phyloP scores from a whole-genome alignment of 768 basidiomycete species.

The Cubamyces sp. region DNA sequence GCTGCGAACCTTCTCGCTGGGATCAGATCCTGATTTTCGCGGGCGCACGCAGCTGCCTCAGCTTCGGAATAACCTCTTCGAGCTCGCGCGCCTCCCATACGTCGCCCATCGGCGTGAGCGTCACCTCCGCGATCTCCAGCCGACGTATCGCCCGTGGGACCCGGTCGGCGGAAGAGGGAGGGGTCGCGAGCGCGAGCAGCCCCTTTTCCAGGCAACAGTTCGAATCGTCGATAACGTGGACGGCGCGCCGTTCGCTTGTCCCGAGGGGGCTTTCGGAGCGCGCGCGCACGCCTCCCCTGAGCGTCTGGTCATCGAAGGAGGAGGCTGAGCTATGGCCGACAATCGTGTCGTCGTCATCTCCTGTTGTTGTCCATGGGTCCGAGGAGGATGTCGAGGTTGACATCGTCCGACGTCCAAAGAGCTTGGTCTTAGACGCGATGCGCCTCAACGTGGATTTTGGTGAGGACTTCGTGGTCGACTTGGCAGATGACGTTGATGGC shows the following conservation, averaged over 20 bases:
- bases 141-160: slow-evolving; percentile 12
- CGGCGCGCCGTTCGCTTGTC: background rate
- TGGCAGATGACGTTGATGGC: slow-evolving; percentile 7
- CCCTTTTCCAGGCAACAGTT: background rate
- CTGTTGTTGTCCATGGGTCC: background rate
- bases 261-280: slow-evolving; percentile 13
- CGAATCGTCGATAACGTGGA: background rate
- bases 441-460: slow-evolving; percentile 13
- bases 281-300: background rate
- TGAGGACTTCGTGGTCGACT: background rate
- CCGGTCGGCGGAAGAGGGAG: background rate
- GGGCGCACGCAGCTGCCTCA: slow-evolving; percentile 25
- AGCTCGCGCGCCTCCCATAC: slow-evolving; percentile 23
- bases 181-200: background rate
- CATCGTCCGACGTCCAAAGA: slow-evolving; percentile 23
- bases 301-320: slow-evolving; percentile 9
- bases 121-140: slow-evolving; percentile 26
- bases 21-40: slow-evolving; percentile 17
- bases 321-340: slow-evolving; percentile 15
- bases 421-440: slow-evolving; percentile 20
- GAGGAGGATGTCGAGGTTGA: slow-evolving; percentile 18
- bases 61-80: slow-evolving; percentile 25
- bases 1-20: background rate
- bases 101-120: slow-evolving; percentile 18
- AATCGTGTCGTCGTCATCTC: slow-evolving; percentile 14